These are phyloP conservation scores for Calocybe indica DNA, from an alignment of 768 basidiomycete species.

Conservation along the genomic window DNA sequence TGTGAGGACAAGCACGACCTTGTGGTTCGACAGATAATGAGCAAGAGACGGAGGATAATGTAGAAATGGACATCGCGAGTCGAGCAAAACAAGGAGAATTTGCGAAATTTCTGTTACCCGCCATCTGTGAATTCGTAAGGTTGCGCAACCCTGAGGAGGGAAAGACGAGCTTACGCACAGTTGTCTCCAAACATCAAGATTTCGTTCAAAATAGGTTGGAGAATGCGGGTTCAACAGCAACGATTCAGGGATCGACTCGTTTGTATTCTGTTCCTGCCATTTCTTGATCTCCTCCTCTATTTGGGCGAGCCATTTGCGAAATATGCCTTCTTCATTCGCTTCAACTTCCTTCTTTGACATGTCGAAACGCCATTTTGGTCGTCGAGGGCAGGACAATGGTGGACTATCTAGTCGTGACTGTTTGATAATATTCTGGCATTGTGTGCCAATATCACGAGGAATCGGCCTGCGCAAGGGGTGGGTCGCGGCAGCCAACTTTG, in stretches of 20 bases:
- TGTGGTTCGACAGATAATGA: slow-evolving; percentile 48
- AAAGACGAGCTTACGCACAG: slow-evolving; percentile 43
- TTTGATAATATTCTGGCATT: slow-evolving; percentile 5
- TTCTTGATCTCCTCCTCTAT: slow-evolving; percentile 51
- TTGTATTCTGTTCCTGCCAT: slow-evolving; percentile 34
- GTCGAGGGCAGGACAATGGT: slow-evolving; percentile 45
- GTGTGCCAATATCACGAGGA: slow-evolving; percentile 27
- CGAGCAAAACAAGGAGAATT: slow-evolving; percentile 82
- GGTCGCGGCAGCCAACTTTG: slow-evolving; percentile 48
- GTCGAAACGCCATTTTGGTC: slow-evolving; percentile 86
- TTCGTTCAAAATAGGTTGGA: slow-evolving; percentile 81
- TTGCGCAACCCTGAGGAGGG: slow-evolving; percentile 6
- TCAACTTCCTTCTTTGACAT: slow-evolving; percentile 89
- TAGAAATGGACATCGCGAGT: slow-evolving; percentile 83
- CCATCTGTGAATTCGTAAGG: slow-evolving; percentile 52
- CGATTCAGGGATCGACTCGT: slow-evolving; percentile 3
- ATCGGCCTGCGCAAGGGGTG: slow-evolving; percentile 56
- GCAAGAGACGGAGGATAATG: slow-evolving; percentile 82
- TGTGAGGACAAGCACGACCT: slow-evolving; percentile 73
- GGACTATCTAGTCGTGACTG: slow-evolving; percentile 12
- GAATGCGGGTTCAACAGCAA: slow-evolving; percentile 32
- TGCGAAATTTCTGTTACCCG: slow-evolving; percentile 88
- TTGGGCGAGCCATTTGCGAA: slow-evolving; percentile 69
- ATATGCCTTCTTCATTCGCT: slow-evolving; percentile 80
- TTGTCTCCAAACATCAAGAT: slow-evolving; percentile 94